Evolutionary conservation across 2,329 filamentous ascomycete genomes (phyloP).

Genomic region (Fusarium sp.): DNA sequence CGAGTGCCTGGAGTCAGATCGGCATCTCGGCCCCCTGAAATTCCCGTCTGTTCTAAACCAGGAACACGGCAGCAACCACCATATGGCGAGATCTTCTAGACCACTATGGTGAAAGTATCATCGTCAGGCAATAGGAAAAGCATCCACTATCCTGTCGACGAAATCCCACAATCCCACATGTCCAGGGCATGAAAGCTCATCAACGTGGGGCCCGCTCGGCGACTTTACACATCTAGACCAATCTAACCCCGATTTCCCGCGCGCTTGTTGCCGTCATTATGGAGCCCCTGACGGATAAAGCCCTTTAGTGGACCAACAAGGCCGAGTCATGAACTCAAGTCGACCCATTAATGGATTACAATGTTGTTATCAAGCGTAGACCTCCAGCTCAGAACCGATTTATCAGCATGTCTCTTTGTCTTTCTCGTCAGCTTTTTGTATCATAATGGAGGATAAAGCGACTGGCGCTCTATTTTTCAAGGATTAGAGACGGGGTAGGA

Average conservation of each 20-base stretch:
- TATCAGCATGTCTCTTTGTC: not conserved
- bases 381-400: not conserved
- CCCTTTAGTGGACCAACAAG: not conserved
- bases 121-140: not conserved
- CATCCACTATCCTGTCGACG: not conserved
- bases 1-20: not conserved
- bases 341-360: not conserved
- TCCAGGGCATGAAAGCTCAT: not conserved
- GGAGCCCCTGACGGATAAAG: not conserved
- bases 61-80: not conserved
- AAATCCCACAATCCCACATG: not conserved
- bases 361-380: not conserved
- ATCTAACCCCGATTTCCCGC: not conserved
- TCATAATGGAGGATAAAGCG: not conserved
- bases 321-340: not conserved
- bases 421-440: not conserved
- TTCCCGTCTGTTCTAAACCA: not conserved
- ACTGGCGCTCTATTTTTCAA: not conserved
- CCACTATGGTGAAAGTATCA: not conserved
- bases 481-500: no score
- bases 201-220: not conserved
- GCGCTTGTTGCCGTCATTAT: not conserved
- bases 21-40: not conserved
- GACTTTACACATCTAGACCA: not conserved
- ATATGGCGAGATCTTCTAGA: not conserved